Percentiles rank a stretch among this genome's conserved stretches.
Conservation (phyloP, 805 yeast species). For the Starmera quercuum region DNA sequence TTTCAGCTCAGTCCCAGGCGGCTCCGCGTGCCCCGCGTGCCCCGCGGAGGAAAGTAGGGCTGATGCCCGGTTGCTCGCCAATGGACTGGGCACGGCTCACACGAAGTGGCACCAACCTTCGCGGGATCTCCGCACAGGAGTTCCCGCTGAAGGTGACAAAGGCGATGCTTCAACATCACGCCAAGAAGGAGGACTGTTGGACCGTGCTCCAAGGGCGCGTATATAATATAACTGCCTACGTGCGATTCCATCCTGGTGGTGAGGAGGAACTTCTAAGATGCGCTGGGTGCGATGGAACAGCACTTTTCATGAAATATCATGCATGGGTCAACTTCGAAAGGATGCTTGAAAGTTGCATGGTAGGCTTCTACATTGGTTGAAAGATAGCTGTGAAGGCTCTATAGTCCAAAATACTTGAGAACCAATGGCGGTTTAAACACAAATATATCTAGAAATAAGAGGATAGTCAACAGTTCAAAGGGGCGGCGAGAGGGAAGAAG, state of each 20-base stretch:
- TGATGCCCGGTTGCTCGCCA: constrained; percentile 79
- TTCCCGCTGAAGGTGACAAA: constrained; percentile 52
- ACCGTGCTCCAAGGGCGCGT: constrained; percentile 73
- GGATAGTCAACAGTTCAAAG: too few relatives aligned
- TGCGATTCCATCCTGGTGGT: constrained; percentile 93
- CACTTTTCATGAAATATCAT: constrained; percentile 64
- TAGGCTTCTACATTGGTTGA: constrained; percentile 41
- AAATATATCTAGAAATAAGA: too few relatives aligned
- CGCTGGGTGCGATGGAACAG: constrained; percentile 82
- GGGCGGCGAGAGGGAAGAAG: too few relatives aligned
- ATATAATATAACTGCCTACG: constrained; percentile 78
- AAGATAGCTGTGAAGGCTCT: too few relatives aligned
- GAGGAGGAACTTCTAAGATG: constrained; percentile 63
- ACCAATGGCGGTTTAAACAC: too few relatives aligned
- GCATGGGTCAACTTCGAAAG: constrained; percentile 81
- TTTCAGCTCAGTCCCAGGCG: too few relatives aligned
- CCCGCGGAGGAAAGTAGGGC: constrained; percentile 53
- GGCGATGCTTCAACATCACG: constrained; percentile 56
- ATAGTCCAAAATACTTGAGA: too few relatives aligned
- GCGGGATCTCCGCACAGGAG: constrained; percentile 43
- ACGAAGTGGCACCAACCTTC: constrained; percentile 37
- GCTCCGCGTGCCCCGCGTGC: too few relatives aligned
- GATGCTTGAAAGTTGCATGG: constrained; percentile 67
- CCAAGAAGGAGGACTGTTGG: constrained; percentile 70
- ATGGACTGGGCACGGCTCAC: constrained; percentile 75